These are phyloP conservation scores for Coniochaeta pulveracea DNA, from an alignment of 2,329 filamentous ascomycete genomes.

Conservation along the genomic window DNA sequence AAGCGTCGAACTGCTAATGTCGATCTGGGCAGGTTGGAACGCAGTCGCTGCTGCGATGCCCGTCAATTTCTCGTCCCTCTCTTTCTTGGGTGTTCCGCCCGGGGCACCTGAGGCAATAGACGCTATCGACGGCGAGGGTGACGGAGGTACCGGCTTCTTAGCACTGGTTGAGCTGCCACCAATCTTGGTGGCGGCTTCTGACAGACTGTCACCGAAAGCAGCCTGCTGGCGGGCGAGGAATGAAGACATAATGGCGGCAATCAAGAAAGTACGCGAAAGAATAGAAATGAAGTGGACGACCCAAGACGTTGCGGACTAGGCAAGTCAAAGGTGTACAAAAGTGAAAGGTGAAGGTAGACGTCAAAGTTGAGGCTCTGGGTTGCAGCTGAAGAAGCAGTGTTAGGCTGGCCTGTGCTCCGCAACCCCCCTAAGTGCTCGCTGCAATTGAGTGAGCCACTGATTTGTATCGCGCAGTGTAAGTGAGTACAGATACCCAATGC, in stretches of 20 bases:
- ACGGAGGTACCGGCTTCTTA: slow-evolving; percentile 43
- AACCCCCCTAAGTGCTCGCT: too few species aligned
- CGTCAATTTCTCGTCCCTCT: slow-evolving; percentile 51
- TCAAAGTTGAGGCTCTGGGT: too few species aligned
- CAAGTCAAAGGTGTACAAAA: too few species aligned
- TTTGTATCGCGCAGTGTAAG: too few species aligned
- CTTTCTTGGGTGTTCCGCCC: slow-evolving; percentile 52
- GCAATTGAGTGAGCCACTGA: too few species aligned
- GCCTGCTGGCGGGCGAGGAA: slow-evolving; percentile 56
- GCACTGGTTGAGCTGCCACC: slow-evolving; percentile 29
- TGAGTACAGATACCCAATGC: too few species aligned
- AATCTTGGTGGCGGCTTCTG: slow-evolving; percentile 53
- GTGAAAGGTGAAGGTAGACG: too few species aligned
- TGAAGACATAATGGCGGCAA: slow-evolving; percentile 40
- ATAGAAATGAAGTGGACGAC: too few species aligned
- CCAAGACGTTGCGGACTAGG: too few species aligned
- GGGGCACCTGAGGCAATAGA: slow-evolving; percentile 36
- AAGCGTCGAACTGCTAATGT: slow-evolving; percentile 68
- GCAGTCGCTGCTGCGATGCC: slow-evolving; percentile 34
- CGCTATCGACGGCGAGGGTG: slow-evolving; percentile 47
- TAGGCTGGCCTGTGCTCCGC: too few species aligned
- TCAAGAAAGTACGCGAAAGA: too few species aligned
- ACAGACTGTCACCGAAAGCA: slow-evolving; percentile 48
- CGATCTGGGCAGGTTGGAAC: slow-evolving; percentile 66
- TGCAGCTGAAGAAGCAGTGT: too few species aligned